Evolutionary conservation across 1,139 yeast species (phyloP).

Genomic region (Diutina neorugosa): DNA sequence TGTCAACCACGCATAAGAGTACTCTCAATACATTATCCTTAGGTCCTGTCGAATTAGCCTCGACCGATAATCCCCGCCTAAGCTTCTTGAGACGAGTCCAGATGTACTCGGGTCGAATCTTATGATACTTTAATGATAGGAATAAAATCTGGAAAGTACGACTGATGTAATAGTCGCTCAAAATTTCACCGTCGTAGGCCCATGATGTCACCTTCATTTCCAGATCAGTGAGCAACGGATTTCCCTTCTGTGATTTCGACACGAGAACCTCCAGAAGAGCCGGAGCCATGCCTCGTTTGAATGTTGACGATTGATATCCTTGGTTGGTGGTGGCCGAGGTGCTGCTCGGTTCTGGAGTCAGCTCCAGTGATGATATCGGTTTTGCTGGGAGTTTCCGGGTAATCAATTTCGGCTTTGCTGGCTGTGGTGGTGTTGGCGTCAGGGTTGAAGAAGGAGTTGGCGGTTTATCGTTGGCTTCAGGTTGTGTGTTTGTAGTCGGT

Average conservation of each 20-base stretch:
- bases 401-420: neutral
- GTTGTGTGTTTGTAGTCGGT: neutral
- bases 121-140: conserved; percentile 70
- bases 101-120: conserved; percentile 79
- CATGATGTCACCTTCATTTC: conserved; percentile 26
- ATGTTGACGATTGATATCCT: neutral
- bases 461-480: neutral
- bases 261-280: conserved; percentile 8
- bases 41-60: conserved; percentile 5
- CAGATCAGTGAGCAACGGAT: conserved; percentile 28
- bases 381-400: neutral
- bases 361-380: neutral
- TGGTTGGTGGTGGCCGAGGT: neutral
- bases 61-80: conserved; percentile 16
- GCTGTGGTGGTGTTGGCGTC: neutral
- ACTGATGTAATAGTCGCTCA: conserved; percentile 55
- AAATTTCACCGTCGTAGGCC: conserved; percentile 23
- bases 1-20: conserved; percentile 64
- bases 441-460: neutral
- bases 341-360: neutral
- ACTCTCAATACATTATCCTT: conserved; percentile 41
- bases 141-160: conserved; percentile 59
- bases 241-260: conserved; percentile 28
- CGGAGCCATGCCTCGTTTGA: neutral
- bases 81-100: conserved; percentile 52